Evolutionary conservation across 225 moss, liverwort and hornwort genomes (phyloP), one percentile per base, ranked within the genome.

Genomic region (Antitrichia curtipendula): DNA sequence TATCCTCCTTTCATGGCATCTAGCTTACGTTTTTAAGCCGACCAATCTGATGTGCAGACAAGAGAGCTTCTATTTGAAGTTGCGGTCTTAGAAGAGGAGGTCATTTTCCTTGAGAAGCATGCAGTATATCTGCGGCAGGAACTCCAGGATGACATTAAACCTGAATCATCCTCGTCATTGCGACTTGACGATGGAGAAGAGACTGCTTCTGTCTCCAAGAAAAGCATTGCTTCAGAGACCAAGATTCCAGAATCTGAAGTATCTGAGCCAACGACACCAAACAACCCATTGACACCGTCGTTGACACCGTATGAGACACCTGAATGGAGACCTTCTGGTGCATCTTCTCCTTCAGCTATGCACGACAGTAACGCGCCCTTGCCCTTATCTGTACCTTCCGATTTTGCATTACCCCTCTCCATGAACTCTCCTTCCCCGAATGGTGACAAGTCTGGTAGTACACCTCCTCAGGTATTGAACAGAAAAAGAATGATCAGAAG

Each of bases 51-150:
- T 88, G 58, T 90, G 94, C 94, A 94, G 94, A 90, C 71, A 40
- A 93, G 94, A 88, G 90, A 94, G 65, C 92, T 94, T 82, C 91
- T 94, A 70, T 93, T 93, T 81, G 91, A 94, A 83, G 94, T 94
- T 65, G 94, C 94, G 62, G 86, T 94, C 85, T 68, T 94, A 82
- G 94, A 94, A 83, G 94, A 94, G 82, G 94, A 94, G 85, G 83
- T 92, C 40, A 65, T 84, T 90, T 94, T 91, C 85, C 94, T 94
- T 59, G 94, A 94, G 82, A 93, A 91, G 89, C 92, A 93, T 82
- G 91, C 92, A 82, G 85, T 86, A 23, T 91, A 90, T 82, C 86
- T 94, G 57, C 88, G 86, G 79, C 87, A 91, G 75, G 91, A 94
- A 89, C 88, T 94, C 50, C 85, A 87, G 66, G 85, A 85, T 76